Base-by-base conservation (phyloP, 192 early-diverging fungal genomes). In the Linderina pennispora region DNA sequence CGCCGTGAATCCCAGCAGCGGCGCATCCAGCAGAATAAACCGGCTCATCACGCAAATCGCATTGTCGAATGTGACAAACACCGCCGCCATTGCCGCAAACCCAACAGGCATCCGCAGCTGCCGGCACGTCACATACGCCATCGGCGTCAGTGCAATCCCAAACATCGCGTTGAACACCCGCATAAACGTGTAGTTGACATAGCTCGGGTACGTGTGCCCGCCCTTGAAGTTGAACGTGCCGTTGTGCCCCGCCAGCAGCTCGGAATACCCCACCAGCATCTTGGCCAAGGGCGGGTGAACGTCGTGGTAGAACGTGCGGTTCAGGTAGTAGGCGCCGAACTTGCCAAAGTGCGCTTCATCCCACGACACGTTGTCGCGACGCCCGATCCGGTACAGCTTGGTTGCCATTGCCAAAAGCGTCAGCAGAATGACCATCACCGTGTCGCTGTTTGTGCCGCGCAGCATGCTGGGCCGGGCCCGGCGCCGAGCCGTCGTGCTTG, bases 241-340 rank as follows among this genome's bases (percentile, higher is more conserved):
- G 60, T 96, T 79, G 63, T 88, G 93, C 1, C 89, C 86, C 2
- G 80, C 89, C 32, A 98, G 31, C 0, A 81, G 45, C 31, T 91
- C 94, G 3, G 90, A 80, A 11, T 97, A 58, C 1, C 86, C 96
- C 14, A 92, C 82, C 15, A 98, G 77, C 79, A 97, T 95, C 72
- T 98, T 98, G 9, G 93, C 93, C 45, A 98, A 75, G 10, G 96
- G 96, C 31, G 96, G 96, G 61, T 98, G 96, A 8, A 98, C 96
- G 73, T 98, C 96, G 60, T 91, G 91, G 62, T 98, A 97, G 60
- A 98, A 98, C 35, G 86, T 85, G 15, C 84, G 71, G 45, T 93
- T 90, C 33, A 98, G 50, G 66, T 98, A 98, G 62, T 90, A 76
- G 13, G 88, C 88, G 17, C 85, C 93, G 63, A 98, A 98, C 79